Percentiles rank a stretch among this genome's conserved stretches.
phyloP scores from a whole-genome alignment of 1,139 yeast genomes.

The Sporopachydermia cereana region DNA sequence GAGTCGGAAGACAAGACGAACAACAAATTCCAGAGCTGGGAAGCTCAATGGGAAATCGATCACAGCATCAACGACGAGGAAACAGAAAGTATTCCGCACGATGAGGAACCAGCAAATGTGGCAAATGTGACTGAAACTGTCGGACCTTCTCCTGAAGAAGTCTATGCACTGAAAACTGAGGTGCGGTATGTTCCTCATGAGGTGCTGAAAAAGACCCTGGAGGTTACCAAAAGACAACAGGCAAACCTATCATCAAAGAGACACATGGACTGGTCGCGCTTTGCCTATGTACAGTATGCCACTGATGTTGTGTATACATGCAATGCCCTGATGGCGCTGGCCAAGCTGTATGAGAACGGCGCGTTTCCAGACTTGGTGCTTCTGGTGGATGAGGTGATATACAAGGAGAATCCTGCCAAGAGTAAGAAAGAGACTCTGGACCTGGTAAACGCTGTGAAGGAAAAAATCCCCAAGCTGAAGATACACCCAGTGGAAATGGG shows the following conservation, averaged over 20 bases:
- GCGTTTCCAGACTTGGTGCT: constrained; percentile 32
- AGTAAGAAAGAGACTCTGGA: constrained; percentile 5
- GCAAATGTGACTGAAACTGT: too few relatives aligned
- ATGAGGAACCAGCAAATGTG: too few relatives aligned
- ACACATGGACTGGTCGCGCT: constrained; percentile 18
- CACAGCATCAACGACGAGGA: too few relatives aligned
- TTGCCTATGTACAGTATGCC: constrained; percentile 38
- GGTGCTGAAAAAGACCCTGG: not conserved
- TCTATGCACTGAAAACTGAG: not conserved
- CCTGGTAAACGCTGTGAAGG: constrained; percentile 10
- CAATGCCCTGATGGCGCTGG: constrained; percentile 31
- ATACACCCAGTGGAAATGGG: constrained; percentile 20
- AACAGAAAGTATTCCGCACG: too few relatives aligned
- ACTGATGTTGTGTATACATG: constrained; percentile 32
- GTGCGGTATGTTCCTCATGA: not conserved
- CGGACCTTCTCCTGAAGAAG: not conserved
- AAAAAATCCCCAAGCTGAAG: constrained; percentile 13
- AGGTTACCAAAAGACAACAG: not conserved
- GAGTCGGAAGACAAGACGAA: too few relatives aligned
- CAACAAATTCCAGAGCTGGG: too few relatives aligned
- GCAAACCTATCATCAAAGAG: not conserved
- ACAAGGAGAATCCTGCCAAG: constrained; percentile 6
- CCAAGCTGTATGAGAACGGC: constrained; percentile 21
- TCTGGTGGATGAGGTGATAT: constrained; percentile 15
- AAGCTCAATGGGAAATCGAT: too few relatives aligned